These are phyloP conservation scores for Gossypium trilobum DNA, from an alignment of 441 rosid species.

Conservation along the genomic window DNA sequence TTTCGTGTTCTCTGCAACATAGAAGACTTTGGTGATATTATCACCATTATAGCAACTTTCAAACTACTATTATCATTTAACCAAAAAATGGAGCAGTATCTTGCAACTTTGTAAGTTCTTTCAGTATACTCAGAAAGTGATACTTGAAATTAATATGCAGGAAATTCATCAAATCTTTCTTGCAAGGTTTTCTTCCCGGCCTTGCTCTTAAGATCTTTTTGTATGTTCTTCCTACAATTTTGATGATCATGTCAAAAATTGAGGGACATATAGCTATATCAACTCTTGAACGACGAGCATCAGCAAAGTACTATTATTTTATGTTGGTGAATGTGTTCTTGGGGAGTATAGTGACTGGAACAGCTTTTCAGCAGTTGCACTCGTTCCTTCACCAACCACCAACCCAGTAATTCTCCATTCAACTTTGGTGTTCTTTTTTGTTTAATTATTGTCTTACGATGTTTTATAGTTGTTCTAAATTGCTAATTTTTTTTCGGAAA, in stretches of 20 bases:
- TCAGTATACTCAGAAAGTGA: background rate
- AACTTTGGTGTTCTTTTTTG: slow-evolving; percentile 4
- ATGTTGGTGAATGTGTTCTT: slow-evolving; percentile 95
- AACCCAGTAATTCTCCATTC: slow-evolving; percentile 45
- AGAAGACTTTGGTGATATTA: background rate
- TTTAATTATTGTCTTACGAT: background rate
- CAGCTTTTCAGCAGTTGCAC: slow-evolving; percentile 77
- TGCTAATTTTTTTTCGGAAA: background rate
- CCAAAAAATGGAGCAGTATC: background rate
- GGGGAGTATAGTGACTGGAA: slow-evolving; percentile 86
- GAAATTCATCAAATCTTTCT: slow-evolving; percentile 82
- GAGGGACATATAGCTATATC: slow-evolving; percentile 80
- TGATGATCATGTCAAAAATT: slow-evolving; percentile 84
- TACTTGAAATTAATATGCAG: slow-evolving; percentile 31
- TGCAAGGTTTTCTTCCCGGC: slow-evolving; percentile 94
- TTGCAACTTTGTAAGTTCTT: slow-evolving; percentile 3
- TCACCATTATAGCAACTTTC: background rate
- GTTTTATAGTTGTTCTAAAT: background rate
- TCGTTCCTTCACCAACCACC: slow-evolving; percentile 88
- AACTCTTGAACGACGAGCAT: slow-evolving; percentile 64
- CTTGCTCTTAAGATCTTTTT: slow-evolving; percentile 79
- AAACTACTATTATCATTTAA: background rate
- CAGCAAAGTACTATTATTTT: slow-evolving; percentile 83
- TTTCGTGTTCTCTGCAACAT: background rate
- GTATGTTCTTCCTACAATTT: slow-evolving; percentile 57